Evolutionary conservation across 2,329 filamentous ascomycete species (phyloP).

Genomic region (Botrytis aclada): DNA sequence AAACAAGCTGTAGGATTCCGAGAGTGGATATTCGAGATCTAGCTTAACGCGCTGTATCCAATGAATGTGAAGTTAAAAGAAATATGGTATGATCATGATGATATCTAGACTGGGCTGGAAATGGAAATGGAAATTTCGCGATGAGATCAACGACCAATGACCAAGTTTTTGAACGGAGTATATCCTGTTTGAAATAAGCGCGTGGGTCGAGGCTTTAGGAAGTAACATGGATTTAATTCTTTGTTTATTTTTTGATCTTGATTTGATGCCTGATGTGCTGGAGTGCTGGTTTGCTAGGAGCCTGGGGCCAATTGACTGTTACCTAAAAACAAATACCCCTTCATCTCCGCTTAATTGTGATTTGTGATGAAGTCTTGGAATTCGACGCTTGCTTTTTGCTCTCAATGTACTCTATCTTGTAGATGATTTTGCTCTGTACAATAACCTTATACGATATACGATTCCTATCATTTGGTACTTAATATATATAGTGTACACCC

Average conservation of each 20-base stretch:
- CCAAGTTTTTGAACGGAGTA: not conserved
- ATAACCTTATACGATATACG: not conserved
- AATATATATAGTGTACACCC: not conserved
- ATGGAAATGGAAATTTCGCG: not conserved
- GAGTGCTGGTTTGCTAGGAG: not conserved
- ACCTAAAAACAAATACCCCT: not conserved
- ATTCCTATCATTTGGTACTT: not conserved
- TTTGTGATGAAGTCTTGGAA: not conserved
- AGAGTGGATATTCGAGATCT: not conserved
- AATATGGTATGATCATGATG: not conserved
- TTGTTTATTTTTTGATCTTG: not conserved
- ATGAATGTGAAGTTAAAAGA: not conserved
- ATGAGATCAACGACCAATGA: not conserved
- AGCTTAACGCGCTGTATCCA: not conserved
- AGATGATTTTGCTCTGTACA: not conserved
- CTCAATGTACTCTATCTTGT: no score
- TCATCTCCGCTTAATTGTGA: not conserved
- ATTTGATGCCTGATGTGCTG: not conserved
- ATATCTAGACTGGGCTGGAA: not conserved
- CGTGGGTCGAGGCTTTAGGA: not conserved
- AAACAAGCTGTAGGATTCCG: not conserved
- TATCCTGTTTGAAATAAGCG: constrained; percentile 3
- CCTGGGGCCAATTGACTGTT: not conserved
- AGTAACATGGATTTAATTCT: not conserved
- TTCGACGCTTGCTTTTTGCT: not conserved